Evolutionary conservation across 1,284 basidiomycete species (phyloP), one percentile per base, ranked within the genome.

Genomic region (Afroboletus lepidellus): DNA sequence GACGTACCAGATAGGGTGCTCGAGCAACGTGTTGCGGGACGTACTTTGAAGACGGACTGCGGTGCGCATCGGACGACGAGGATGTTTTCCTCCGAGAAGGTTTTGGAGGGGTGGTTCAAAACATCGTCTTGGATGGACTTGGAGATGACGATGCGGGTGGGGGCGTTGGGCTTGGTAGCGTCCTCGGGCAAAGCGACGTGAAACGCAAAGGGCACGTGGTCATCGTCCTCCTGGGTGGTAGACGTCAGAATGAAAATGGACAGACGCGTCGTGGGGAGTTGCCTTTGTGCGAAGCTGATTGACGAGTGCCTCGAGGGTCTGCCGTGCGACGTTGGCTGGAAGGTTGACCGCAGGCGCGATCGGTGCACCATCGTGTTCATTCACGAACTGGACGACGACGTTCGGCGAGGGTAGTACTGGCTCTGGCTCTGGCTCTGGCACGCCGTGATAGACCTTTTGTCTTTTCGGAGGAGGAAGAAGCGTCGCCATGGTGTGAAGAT

Each of bases 1-100:
- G 47, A 64, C 75, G 55, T 62, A 88, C 92, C 92, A 53, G 88
- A 87, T 43, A 99, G 77, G 11, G 94, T 97, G 23, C 92, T 92
- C 16, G 92, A 94, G 70, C 96, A 98, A 56, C 96, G 74, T 36
- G 92, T 94, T 16, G 97, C 94, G 37, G 92, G 92, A 59, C 95
- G 79, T 13, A 99, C 96, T 59, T 87, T 85, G 74, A 98, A 99
- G 2, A 99, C 91, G 18, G 95, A 94, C 70, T 98, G 94, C 3
- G 97, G 96, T 37, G 94, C 85, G 69, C 94, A 97, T 63, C 87
- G 83, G 27, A 97, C 78, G 49, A 90, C 79, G 55, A 97, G 85
- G 12, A 94, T 80, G 65, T 92, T 92, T 79, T 98, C 94, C 9
- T 87, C 79, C 0, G 90, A 88, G 66, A 92, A 92, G 0, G 81